Conservation (phyloP, 2,329 filamentous ascomycete species). For the Chalara sp. region DNA sequence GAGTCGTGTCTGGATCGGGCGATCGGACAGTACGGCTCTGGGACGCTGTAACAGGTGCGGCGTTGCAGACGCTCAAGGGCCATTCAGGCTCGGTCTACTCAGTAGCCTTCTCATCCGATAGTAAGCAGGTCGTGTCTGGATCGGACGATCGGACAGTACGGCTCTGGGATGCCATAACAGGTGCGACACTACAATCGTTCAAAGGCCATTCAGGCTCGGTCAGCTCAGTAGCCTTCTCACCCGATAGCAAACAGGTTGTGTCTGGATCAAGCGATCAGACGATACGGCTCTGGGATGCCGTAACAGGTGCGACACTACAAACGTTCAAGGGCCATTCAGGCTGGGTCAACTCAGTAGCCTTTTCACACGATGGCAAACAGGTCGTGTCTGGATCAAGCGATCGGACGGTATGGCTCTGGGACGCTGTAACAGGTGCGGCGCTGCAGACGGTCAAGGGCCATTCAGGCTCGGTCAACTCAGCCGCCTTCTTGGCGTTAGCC, state of each 20-base stretch:
- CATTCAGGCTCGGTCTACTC: not conserved
- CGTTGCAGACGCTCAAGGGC: not conserved
- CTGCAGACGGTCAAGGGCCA: not conserved
- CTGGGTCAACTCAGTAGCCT: not conserved
- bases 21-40: not conserved
- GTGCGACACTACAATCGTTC: too few species aligned
- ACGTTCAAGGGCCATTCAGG: too few species aligned
- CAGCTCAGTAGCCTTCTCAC: too few species aligned
- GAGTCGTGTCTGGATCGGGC: not conserved
- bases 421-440: too few species aligned
- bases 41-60: not conserved
- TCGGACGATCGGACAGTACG: not conserved
- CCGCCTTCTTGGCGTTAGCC: not conserved
- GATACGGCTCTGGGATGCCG: not conserved
- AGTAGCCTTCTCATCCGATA: not conserved
- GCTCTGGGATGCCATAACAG: not conserved
- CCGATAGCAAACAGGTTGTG: too few species aligned
- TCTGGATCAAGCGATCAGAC: constrained; percentile 1
- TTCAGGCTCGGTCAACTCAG: not conserved
- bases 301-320: too few species aligned
- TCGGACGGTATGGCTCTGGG: not conserved
- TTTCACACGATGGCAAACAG: constrained; percentile 1
- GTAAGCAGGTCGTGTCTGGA: not conserved
- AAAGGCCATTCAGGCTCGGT: too few species aligned
- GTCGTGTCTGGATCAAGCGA: not conserved